A percentile compares a stretch with the other conserved stretches of the same genome.
Conservation (phyloP, 140 eudicot species). For the Stevia rebaudiana region DNA sequence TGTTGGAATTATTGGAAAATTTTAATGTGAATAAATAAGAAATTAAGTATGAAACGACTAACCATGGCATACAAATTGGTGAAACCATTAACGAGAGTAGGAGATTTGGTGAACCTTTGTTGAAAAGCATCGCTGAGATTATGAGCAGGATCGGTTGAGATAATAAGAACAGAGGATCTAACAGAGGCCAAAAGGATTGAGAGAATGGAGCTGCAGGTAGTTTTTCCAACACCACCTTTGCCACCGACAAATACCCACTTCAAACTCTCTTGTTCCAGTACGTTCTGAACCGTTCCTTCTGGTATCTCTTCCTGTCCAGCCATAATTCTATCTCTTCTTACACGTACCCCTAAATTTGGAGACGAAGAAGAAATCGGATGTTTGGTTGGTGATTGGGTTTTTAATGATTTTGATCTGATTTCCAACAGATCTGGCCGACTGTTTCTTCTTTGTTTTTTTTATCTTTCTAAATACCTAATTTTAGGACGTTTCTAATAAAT, state of each 20-base stretch:
- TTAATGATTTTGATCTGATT: no score
- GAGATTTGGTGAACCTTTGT: constrained; percentile 77
- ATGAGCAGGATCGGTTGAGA: constrained; percentile 97
- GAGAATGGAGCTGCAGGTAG: constrained; percentile 85
- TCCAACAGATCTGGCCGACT: no score
- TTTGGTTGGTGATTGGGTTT: not conserved
- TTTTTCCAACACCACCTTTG: constrained; percentile 95
- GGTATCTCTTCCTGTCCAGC: constrained; percentile 14
- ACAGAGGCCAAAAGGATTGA: constrained; percentile 71
- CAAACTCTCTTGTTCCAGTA: constrained; percentile 67
- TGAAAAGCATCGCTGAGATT: constrained; percentile 96
- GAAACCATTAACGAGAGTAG: constrained; percentile 89
- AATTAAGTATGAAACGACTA: not conserved
- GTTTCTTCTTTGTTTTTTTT: no score
- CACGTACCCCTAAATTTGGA: not conserved
- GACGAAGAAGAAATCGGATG: no score
- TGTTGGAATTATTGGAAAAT: no score
- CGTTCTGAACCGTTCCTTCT: constrained; percentile 65
- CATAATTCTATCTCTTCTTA: not conserved
- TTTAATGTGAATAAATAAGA: no score
- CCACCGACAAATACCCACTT: constrained; percentile 98
- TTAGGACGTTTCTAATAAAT: no score
- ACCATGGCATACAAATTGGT: constrained; percentile 92
- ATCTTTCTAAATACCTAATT: no score
- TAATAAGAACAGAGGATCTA: constrained; percentile 81